Evolutionary conservation across 176 grass and related monocot genomes (phyloP).

Genomic region (Oryza meridionalis): DNA sequence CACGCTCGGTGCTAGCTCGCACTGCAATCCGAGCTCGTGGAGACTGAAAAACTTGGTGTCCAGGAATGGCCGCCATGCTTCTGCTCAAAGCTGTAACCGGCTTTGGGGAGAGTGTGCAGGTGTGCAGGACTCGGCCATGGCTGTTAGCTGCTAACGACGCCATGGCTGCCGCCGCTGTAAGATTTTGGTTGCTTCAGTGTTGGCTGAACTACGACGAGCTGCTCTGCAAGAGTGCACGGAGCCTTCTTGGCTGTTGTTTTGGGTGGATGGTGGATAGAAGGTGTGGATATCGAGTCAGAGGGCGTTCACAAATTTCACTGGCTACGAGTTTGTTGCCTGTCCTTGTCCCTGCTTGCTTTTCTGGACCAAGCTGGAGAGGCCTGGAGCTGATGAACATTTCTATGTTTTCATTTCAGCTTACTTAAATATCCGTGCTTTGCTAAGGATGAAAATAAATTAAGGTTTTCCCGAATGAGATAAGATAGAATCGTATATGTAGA

Average conservation of each 20-base stretch:
- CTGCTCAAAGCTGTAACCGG: constrained; percentile 11
- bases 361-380: background rate
- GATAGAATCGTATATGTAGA: no score
- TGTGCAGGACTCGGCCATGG: constrained; percentile 19
- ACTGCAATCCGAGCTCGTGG: constrained; percentile 27
- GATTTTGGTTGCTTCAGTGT: constrained; percentile 8
- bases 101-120: constrained; percentile 32
- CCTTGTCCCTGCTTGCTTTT: background rate
- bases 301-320: constrained; percentile 18
- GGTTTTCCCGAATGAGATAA: no score
- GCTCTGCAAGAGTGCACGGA: background rate
- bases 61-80: background rate
- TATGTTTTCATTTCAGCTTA: no score
- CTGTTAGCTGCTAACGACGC: constrained; percentile 41
- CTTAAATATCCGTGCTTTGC: no score
- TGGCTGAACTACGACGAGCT: background rate
- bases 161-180: constrained; percentile 41
- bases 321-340: background rate
- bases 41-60: background rate
- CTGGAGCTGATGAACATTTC: background rate
- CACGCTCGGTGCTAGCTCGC: constrained; percentile 51
- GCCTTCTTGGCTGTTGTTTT: background rate
- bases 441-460: no score
- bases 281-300: constrained; percentile 62
- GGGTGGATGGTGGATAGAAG: background rate